These are phyloP conservation scores for Zychaea mexicana DNA, from an alignment of 371 early-diverging fungal species.

Conservation along the genomic window DNA sequence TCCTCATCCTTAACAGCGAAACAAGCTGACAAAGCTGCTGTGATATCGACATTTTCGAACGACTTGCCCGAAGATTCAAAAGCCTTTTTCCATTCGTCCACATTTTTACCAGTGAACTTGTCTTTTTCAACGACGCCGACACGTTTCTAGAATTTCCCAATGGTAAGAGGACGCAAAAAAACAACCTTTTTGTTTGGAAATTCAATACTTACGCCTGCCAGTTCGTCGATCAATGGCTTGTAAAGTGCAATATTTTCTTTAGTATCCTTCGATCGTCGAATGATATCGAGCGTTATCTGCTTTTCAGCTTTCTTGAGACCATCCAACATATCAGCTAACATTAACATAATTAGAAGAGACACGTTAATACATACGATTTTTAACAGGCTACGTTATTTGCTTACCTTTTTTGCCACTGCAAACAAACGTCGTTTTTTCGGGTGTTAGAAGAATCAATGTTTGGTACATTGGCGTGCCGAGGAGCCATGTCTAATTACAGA, in stretches of 20 bases:
- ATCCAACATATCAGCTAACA: constrained; percentile 37
- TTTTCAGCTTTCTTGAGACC: constrained; percentile 48
- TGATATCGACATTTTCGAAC: constrained; percentile 74
- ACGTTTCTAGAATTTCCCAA: constrained; percentile 49
- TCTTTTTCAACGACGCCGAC: constrained; percentile 85
- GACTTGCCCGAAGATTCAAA: constrained; percentile 44
- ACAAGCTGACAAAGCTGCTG: constrained; percentile 69
- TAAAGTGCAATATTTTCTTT: constrained; percentile 65
- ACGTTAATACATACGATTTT: too few species aligned
- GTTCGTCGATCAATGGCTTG: constrained; percentile 51
- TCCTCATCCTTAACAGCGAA: constrained; percentile 91
- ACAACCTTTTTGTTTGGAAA: neutral
- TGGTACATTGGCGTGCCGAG: constrained; percentile 94
- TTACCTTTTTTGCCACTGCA: constrained; percentile 83
- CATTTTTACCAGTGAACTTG: constrained; percentile 73
- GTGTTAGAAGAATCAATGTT: constrained; percentile 80
- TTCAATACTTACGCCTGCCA: constrained; percentile 31
- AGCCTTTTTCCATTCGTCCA: constrained; percentile 78
- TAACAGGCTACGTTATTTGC: too few species aligned
- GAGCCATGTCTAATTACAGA: constrained; percentile 82
- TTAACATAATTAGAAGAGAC: too few species aligned
- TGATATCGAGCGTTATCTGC: constrained; percentile 73
- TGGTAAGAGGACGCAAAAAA: neutral
- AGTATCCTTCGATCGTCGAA: constrained; percentile 77
- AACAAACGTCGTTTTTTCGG: constrained; percentile 75